These are phyloP conservation scores for Eucalyptus melliodora DNA, from an alignment of 345 rosid species.

Conservation along the genomic window DNA sequence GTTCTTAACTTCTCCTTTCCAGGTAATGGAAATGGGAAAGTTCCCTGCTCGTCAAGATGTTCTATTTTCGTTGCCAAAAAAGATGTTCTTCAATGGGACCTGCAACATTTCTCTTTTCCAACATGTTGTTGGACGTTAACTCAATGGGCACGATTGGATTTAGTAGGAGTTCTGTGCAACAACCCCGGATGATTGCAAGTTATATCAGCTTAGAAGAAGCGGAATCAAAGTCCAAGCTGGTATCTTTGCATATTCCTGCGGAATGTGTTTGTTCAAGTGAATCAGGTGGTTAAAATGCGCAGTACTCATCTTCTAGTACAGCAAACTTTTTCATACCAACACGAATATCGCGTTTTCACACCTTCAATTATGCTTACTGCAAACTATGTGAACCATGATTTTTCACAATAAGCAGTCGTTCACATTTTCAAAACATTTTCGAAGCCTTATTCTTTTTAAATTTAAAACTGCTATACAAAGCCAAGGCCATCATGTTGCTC, in stretches of 20 bases:
- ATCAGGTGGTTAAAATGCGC: neutral
- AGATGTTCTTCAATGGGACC: neutral
- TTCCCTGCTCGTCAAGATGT: neutral
- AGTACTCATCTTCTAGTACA: neutral
- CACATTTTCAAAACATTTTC: neutral
- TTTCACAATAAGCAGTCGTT: neutral
- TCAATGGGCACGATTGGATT: neutral
- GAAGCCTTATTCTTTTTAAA: neutral
- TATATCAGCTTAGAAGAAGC: neutral
- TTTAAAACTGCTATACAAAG: neutral
- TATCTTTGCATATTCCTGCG: neutral
- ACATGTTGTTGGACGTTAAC: neutral
- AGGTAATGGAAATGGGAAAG: neutral
- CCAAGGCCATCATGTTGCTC: neutral
- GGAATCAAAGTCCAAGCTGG: neutral
- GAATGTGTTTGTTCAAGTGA: neutral
- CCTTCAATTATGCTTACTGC: neutral
- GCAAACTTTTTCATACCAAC: neutral
- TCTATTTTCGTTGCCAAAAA: neutral
- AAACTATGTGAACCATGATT: neutral
- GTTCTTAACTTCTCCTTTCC: neutral
- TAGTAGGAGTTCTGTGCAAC: neutral
- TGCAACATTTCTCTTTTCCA: neutral
- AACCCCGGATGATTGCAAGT: neutral
- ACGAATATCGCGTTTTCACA: neutral